Evolutionary conservation across 164 flowering plant genomes (phyloP).

Genomic region (Aristolochia fimbriata): DNA sequence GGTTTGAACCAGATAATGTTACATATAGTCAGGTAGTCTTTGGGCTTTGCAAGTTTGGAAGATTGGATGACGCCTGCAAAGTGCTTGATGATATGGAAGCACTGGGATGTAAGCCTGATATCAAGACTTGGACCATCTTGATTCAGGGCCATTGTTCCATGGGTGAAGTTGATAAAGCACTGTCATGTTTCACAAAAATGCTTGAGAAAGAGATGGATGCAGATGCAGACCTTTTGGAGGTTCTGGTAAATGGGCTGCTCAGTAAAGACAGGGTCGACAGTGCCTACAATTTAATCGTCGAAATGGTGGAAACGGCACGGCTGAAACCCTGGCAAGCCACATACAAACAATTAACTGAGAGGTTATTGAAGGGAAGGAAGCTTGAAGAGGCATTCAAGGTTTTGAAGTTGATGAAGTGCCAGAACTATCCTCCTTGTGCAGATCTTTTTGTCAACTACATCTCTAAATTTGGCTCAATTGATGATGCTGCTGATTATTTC

Average conservation of each 20-base stretch:
- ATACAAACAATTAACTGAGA: constrained; percentile 52
- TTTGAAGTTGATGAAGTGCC: constrained; percentile 63
- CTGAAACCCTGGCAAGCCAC: constrained; percentile 89
- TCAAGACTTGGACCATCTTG: constrained; percentile 88
- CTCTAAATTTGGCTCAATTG: constrained; percentile 68
- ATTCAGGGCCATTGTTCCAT: constrained; percentile 69
- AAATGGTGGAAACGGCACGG: constrained; percentile 37
- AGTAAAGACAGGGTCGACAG: constrained; percentile 31
- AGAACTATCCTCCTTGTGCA: constrained; percentile 53
- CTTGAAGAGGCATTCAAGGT: constrained; percentile 73
- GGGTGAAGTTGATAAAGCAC: constrained; percentile 53
- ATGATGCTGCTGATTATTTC: constrained; percentile 62
- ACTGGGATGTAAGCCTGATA: constrained; percentile 67
- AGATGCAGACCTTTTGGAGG: constrained; percentile 78
- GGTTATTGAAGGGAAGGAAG: constrained; percentile 43
- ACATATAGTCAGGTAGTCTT: constrained; percentile 72
- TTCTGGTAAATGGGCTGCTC: constrained; percentile 53
- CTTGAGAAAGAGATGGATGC: constrained; percentile 41
- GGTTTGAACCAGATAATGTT: constrained; percentile 70
- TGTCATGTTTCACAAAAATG: constrained; percentile 59
- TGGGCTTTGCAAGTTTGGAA: constrained; percentile 67
- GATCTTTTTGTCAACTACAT: constrained; percentile 60
- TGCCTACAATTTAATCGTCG: constrained; percentile 51
- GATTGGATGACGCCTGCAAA: constrained; percentile 59
- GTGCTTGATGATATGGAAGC: constrained; percentile 70